A percentile compares a stretch with the other conserved stretches of the same genome.
Conservation (phyloP, 768 basidiomycete species). For the Termitomyces sp. region DNA sequence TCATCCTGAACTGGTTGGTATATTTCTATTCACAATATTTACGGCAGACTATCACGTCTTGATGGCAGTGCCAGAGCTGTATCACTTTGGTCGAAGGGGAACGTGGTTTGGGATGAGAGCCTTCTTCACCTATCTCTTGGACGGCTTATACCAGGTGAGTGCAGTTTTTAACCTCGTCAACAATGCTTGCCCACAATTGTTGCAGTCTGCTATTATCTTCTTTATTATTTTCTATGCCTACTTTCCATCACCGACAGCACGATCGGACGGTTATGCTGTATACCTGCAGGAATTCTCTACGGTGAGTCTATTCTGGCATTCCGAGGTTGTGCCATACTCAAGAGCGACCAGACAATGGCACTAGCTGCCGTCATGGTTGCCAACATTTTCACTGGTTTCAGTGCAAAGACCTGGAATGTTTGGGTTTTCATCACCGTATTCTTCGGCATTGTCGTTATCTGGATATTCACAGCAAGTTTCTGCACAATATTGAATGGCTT, state of each 20-base stretch:
- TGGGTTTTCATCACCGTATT: conserved; percentile 84
- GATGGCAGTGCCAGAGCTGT: conserved; percentile 89
- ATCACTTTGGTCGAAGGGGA: conserved; percentile 75
- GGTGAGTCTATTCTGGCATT: conserved; percentile 34
- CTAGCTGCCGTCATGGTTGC: conserved; percentile 71
- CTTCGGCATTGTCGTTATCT: conserved; percentile 75
- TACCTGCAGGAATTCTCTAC: conserved; percentile 79
- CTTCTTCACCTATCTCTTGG: conserved; percentile 24
- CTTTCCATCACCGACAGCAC: conserved; percentile 54
- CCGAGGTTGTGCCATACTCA: not conserved
- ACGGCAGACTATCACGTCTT: conserved; percentile 67
- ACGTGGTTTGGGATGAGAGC: conserved; percentile 78
- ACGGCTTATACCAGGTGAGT: conserved; percentile 18
- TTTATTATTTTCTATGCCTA: conserved; percentile 84
- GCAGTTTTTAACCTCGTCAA: not conserved
- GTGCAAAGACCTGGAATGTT: conserved; percentile 78
- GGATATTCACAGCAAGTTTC: conserved; percentile 65
- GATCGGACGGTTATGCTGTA: conserved; percentile 75
- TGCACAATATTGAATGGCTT: not conserved
- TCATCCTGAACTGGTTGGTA: not conserved
- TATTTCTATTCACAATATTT: not conserved
- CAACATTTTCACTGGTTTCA: conserved; percentile 85
- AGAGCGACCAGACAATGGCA: conserved; percentile 61
- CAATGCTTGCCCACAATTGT: not conserved
- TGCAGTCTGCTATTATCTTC: conserved; percentile 78